Evolutionary conservation across 306 rosid species (phyloP), one percentile per base, ranked within the genome.

Genomic region (Hippophae rhamnoides): DNA sequence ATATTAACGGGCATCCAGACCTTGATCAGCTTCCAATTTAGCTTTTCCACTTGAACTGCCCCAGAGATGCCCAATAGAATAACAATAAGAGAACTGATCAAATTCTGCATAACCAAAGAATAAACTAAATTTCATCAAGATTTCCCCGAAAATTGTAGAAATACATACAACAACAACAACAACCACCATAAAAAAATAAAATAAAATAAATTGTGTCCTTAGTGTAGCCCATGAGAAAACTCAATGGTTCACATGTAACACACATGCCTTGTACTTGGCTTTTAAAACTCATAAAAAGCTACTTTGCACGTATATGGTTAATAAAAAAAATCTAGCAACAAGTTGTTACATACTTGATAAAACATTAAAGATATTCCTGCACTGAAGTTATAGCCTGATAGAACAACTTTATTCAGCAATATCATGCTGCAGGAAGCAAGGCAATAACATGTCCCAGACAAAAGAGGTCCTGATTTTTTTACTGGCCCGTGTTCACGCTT

Each of bases 1-100:
- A 87, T 65, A 74, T 90, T 90, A 59, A 90, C 98, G 40, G 95
- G 92, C 60, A 87, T 66, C 98, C 98, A 90, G 69, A 78, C 79
- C 79, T 81, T 79, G 58, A 87, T 60, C 80, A 90, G 79, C 79
- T 72, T 90, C 87, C 95, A 87, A 53, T 59, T 87, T 64, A 87
- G 84, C 75, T 75, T 83, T 81, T 85, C 89, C 50, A 85, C 65
- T 7, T 85, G 66, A 68, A 83, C 74, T 41, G 63, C 61, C 66
- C 89, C 83, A 60, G 64, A 77, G 62, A 82, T 67, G 10, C 75
- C 81, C 90, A 90, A 63, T 31, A 81, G 60, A 68, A 78, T 71
- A 47, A 90, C 94, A 67, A 81, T 76, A 60, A 87, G 43, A 52
- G 89, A 70, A 67, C 87, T 79, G 41, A 87, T 83, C 49, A 87